Evolutionary conservation across 192 early-diverging fungal species (phyloP), one percentile per base, ranked within the genome.

Genomic region (Linnemannia schmuckeri): DNA sequence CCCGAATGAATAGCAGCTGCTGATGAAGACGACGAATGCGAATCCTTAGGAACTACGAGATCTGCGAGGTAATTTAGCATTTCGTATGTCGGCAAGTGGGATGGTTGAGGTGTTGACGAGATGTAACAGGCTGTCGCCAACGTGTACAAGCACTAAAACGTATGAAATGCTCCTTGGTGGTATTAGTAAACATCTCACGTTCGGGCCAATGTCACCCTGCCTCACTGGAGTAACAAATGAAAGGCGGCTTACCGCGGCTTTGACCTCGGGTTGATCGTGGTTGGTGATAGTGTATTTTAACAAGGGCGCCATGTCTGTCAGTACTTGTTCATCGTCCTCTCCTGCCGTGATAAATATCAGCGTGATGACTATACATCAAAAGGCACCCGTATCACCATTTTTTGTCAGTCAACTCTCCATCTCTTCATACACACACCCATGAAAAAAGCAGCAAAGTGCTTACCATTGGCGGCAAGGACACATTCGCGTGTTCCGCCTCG

Each of bases 331-430:
- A 55, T 90, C 83, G 57, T 88, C 89, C n/a, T 91, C 89, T 52
- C 91, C 89, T 22, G 88, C 83, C 15, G 89, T 91, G 35, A 93
- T 88, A 82, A 93, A 93, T 0, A 83, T 52, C 20, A 93, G 75
- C 4, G 90, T 63, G 22, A 93, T 88, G 2, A 87, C 92, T 90
- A 79, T 42, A 38, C 44, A 40, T 52, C 10, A 20, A 54, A 12
- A 55, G n/a, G n/a, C 46, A 30, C 30, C 10, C 37, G 3, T 37
- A 22, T 2, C 8, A 27, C 30, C 33, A 12, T 18, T 8, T 20
- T 8, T 49, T 30, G 13, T 30, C n/a, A 46, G 44, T 46, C 30
- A 7, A 35, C 35, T 33, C 5, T 49, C 13, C 30, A 30, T 40
- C n/a, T 17, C 27, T 38, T 35, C n/a, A 73, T 42, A 7, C 38